Percentiles rank a stretch among this genome's conserved stretches.
Evolutionary conservation across 1,139 yeast species (phyloP).

Genomic region (Kluyveromyces sp.): DNA sequence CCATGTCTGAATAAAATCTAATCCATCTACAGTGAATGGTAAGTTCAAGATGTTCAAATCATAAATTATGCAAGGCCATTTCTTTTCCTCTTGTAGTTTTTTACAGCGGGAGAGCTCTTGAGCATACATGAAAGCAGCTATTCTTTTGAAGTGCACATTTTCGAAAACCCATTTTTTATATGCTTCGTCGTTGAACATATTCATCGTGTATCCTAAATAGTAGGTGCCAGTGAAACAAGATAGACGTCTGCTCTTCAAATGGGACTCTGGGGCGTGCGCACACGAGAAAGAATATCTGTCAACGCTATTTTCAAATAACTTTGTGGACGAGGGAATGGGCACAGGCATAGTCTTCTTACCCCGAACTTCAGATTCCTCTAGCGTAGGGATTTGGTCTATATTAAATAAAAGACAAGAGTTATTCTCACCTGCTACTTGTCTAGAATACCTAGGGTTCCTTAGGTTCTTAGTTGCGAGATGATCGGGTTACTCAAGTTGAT

Average conservation of each 20-base stretch:
- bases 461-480: neutral
- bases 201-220: neutral
- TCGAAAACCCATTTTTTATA: conserved; percentile 2
- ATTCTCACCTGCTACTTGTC: neutral
- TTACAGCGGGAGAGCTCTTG: neutral
- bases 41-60: conserved; percentile 2
- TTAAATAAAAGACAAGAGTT: conserved; percentile 1
- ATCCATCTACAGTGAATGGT: neutral
- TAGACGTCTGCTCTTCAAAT: neutral
- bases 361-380: neutral
- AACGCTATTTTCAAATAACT: too few relatives aligned
- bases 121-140: conserved; percentile 1
- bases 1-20: conserved; percentile 3
- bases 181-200: neutral
- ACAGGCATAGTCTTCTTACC: neutral
- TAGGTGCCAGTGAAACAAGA: neutral
- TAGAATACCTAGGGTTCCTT: neutral
- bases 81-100: neutral
- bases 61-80: conserved; percentile 4
- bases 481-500: conserved; percentile 1
- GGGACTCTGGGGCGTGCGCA: neutral
- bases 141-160: conserved; percentile 1
- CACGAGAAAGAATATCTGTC: too few relatives aligned
- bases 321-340: neutral
- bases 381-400: neutral